Evolutionary conservation across 352 stramenopile genomes (phyloP).

Genomic region (Aphanomyces euteiches): DNA sequence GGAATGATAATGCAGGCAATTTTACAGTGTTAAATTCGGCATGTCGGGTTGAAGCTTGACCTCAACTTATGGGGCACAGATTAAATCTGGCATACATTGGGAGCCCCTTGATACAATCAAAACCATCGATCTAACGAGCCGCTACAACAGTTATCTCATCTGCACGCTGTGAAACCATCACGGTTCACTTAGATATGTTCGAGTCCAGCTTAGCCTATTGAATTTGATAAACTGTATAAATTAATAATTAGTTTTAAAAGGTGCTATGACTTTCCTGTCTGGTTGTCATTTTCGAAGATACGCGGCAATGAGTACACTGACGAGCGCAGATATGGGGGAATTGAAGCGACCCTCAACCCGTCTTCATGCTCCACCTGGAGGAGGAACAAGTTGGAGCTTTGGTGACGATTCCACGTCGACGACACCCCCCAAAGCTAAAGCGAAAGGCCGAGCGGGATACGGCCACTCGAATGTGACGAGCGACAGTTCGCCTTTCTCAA

Average conservation of each 20-base stretch:
- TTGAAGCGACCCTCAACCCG: conserved; percentile 80
- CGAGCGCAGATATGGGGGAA: conserved; percentile 74
- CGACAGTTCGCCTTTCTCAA: conserved; percentile 37
- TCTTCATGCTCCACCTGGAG: conserved; percentile 71
- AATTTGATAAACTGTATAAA: conserved; percentile 7
- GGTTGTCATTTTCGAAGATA: conserved; percentile 27
- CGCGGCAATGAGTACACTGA: conserved; percentile 70
- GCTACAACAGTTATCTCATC: too few species aligned
- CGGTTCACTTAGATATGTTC: too few species aligned
- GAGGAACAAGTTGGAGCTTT: conserved; percentile 78
- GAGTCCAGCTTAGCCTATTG: too few species aligned
- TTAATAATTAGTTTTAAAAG: neutral
- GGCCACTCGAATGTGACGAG: conserved; percentile 22
- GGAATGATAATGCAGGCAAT: too few species aligned
- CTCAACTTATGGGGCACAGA: too few species aligned
- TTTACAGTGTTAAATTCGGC: too few species aligned
- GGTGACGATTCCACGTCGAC: conserved; percentile 41
- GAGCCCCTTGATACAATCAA: too few species aligned
- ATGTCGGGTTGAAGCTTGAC: too few species aligned
- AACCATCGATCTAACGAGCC: too few species aligned
- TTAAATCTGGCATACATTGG: too few species aligned
- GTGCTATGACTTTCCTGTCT: too few species aligned
- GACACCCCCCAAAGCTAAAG: conserved; percentile 25
- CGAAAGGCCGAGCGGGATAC: conserved; percentile 32
- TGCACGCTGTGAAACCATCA: too few species aligned